A percentile compares a stretch with the other conserved stretches of the same genome.
Evolutionary conservation across 805 yeast species (phyloP).

Genomic region (Sporopachydermia quercuum): DNA sequence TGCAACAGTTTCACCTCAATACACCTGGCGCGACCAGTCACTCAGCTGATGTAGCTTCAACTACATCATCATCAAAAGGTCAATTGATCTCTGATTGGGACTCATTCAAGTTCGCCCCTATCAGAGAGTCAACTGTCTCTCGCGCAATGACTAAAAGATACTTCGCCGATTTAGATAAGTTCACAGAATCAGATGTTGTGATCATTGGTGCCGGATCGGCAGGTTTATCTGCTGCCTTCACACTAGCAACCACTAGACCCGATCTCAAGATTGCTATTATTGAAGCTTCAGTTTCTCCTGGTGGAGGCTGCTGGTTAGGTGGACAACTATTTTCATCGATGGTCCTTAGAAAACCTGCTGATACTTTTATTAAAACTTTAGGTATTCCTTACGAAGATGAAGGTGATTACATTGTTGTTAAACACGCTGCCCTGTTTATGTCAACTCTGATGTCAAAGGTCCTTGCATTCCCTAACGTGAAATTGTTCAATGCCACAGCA

Average conservation of each 20-base stretch:
- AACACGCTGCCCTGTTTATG: conserved; percentile 67
- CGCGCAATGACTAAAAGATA: conserved; percentile 70
- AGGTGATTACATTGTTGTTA: conserved; percentile 67
- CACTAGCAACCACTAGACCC: conserved; percentile 58
- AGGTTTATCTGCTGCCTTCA: conserved; percentile 65
- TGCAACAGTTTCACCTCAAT: background rate
- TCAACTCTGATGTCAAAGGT: conserved; percentile 59
- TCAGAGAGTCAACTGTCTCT: conserved; percentile 65
- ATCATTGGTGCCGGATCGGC: conserved; percentile 71
- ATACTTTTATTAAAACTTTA: conserved; percentile 46
- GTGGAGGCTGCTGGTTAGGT: conserved; percentile 72
- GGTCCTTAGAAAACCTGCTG: conserved; percentile 73
- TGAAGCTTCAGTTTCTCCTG: conserved; percentile 64
- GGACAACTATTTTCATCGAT: conserved; percentile 67
- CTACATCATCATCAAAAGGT: too few species aligned
- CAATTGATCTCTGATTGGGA: conserved; percentile 40
- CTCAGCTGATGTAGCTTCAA: background rate
- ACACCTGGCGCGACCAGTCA: background rate
- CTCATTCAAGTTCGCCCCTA: conserved; percentile 51
- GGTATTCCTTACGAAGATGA: conserved; percentile 61
- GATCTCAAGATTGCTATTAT: conserved; percentile 60
- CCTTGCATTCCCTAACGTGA: conserved; percentile 56
- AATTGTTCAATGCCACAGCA: conserved; percentile 66
- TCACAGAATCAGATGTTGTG: conserved; percentile 60
- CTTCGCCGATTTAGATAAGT: conserved; percentile 57